Base-by-base conservation (phyloP, 352 stramenopile genomes). In the Phytopythium boreale region DNA sequence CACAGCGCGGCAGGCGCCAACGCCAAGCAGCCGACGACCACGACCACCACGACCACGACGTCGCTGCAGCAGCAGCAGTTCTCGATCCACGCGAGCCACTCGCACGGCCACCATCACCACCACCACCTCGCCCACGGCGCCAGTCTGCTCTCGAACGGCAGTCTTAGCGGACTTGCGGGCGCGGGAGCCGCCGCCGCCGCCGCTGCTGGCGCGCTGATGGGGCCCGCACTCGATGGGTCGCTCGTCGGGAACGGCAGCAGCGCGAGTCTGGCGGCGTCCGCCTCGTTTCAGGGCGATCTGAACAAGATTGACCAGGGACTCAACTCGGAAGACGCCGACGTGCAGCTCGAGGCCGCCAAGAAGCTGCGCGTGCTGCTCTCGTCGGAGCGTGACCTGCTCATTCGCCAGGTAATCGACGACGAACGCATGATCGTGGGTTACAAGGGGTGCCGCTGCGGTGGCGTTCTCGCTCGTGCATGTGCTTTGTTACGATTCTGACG, bases 301-400 rank as follows among this genome's bases (percentile, higher is more conserved):
- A 87, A 93, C 51, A 90, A 93, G 63, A 93, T 93, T 58, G 85
- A 93, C 57, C 57, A 82, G 1, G 85, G 84, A 19, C 66, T 95
- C 39, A 90, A 89, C 66, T 95, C 84, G 49, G 82, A 95, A 59
- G 82, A 95, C 56, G 80, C 84, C 1, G 83, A 91, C 56, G 80
- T 93, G 55, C 87, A 95, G 68, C 71, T 93, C 12, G 85, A 93
- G 67, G 87, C 87, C 10, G 86, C 87, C 49, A 95, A 95, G 74
- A 95, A 95, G 70, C 72, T 95, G 50, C 87, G 87, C n/a, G 80
- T 90, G 50, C 59, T 95, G 63, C 76, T 95, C 20, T 93, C 84
- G 31, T 92, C 83, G 17, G 87, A 95, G 61, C 82, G 87, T 34
- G 87, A 95, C 71, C 66, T 93, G 44, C 70, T 95, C 20, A 95